These are phyloP conservation scores for Torulaspora indica DNA, from an alignment of 805 yeast species.

Conservation along the genomic window DNA sequence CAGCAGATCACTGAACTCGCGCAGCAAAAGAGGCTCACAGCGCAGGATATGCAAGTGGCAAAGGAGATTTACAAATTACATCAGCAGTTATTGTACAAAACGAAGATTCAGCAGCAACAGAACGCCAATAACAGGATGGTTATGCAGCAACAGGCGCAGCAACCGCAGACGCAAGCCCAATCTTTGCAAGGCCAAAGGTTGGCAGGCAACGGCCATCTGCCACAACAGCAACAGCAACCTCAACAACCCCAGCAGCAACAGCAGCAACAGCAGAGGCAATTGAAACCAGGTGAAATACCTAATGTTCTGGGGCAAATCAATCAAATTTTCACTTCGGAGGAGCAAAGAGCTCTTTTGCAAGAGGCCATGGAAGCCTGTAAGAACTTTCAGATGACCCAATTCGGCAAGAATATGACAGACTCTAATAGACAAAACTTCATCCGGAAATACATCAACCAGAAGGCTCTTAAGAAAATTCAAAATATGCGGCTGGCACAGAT, in stretches of 20 bases:
- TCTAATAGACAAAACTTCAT: slow-evolving; percentile 33
- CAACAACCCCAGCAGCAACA: slow-evolving; percentile 35
- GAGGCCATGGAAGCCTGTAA: slow-evolving; percentile 38
- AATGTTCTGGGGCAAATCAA: slow-evolving; percentile 34
- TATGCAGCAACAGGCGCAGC: slow-evolving; percentile 26
- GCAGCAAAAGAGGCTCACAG: slow-evolving; percentile 54
- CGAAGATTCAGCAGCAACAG: slow-evolving; percentile 43
- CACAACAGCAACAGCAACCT: slow-evolving; percentile 21
- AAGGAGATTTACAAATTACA: slow-evolving; percentile 66
- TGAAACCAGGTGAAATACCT: slow-evolving; percentile 32
- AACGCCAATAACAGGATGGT: slow-evolving; percentile 39
- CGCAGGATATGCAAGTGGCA: slow-evolving; percentile 52
- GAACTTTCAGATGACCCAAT: slow-evolving; percentile 34
- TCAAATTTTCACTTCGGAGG: slow-evolving; percentile 36
- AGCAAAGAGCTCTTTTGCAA: slow-evolving; percentile 34
- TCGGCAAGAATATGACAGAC: slow-evolving; percentile 29
- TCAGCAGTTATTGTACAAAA: slow-evolving; percentile 48
- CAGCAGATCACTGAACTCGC: slow-evolving; percentile 63
- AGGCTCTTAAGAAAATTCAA: slow-evolving; percentile 36
- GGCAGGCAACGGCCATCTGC: slow-evolving; percentile 6
- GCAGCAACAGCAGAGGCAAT: slow-evolving; percentile 25
- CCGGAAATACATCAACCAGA: slow-evolving; percentile 37
- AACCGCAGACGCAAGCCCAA: slow-evolving; percentile 20
- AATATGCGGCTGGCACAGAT: slow-evolving; percentile 28
- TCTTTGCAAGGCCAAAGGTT: slow-evolving; percentile 26